Percentiles rank a stretch among this genome's conserved stretches.
phyloP scores from a whole-genome alignment of 805 yeast genomes.

The Yamadazyma scolyti region DNA sequence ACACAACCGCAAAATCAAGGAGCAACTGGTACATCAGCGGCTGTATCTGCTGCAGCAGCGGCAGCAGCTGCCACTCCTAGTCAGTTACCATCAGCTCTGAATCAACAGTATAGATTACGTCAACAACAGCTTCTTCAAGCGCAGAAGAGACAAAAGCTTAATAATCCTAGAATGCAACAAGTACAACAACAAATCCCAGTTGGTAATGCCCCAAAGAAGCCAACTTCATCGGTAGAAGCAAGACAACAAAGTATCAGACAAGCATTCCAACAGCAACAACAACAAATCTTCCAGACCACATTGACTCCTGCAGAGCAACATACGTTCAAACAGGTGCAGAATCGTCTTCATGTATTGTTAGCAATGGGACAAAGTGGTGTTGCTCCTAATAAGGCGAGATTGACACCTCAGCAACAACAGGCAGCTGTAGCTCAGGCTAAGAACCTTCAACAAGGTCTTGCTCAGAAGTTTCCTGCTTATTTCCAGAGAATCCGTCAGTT shows the following conservation, averaged over 20 bases:
- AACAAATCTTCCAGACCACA: constrained; percentile 41
- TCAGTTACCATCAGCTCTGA: constrained; percentile 6
- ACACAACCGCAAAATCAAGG: too few relatives aligned
- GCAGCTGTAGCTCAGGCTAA: constrained; percentile 43
- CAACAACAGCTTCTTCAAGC: constrained; percentile 9
- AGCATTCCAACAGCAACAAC: constrained; percentile 36
- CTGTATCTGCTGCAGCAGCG: constrained; percentile 9
- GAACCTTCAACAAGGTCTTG: constrained; percentile 30
- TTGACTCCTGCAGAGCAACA: constrained; percentile 41
- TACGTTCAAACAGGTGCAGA: constrained; percentile 36
- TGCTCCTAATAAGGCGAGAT: constrained; percentile 39
- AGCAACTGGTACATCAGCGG: constrained; percentile 11
- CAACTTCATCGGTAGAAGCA: constrained; percentile 11
- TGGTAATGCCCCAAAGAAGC: too few relatives aligned
- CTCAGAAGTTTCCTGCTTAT: constrained; percentile 34
- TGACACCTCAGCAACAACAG: constrained; percentile 42
- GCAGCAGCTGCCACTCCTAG: constrained; percentile 11
- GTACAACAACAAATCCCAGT: constrained; percentile 14
- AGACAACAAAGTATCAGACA: constrained; percentile 14
- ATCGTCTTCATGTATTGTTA: constrained; percentile 36
- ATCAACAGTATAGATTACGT: constrained; percentile 9
- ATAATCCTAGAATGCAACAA: constrained; percentile 14
- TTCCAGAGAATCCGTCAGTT: constrained; percentile 36
- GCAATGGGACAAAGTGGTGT: constrained; percentile 41
- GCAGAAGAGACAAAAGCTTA: constrained; percentile 10